A percentile compares a stretch with the other conserved stretches of the same genome.
These are phyloP conservation scores for Craterostigma plantagineum DNA, from an alignment of 257 asterid genomes.

Conservation along the genomic window DNA sequence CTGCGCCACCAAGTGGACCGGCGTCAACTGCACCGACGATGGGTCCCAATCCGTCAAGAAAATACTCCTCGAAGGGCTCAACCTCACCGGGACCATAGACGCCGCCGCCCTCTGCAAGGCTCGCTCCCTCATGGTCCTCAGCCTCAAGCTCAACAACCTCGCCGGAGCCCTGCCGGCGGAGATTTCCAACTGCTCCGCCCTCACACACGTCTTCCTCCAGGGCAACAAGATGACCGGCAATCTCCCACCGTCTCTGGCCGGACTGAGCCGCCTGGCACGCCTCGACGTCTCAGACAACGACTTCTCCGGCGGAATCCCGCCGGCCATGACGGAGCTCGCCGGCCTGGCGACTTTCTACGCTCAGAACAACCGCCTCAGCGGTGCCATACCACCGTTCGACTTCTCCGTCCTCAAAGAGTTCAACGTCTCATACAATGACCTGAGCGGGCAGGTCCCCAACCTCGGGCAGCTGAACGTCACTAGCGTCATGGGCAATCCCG, in stretches of 20 bases:
- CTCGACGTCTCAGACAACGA: conserved; percentile 27
- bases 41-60: conserved; percentile 18
- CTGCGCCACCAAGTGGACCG: conserved; percentile 35
- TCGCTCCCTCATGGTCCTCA: conserved; percentile 25
- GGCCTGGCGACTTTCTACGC: conserved; percentile 47
- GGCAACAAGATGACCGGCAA: conserved; percentile 32
- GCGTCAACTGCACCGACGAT: conserved; percentile 24
- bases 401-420: conserved; percentile 38
- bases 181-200: conserved; percentile 26
- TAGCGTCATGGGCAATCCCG: conserved; percentile 39
- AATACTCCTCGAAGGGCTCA: conserved; percentile 25
- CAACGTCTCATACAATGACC: conserved; percentile 48
- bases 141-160: conserved; percentile 33
- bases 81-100: conserved; percentile 37
- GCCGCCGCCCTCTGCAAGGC: conserved; percentile 28
- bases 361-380: conserved; percentile 32
- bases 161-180: conserved; percentile 30
- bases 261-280: conserved; percentile 31
- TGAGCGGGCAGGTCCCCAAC: conserved; percentile 40
- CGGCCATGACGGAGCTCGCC: conserved; percentile 29
- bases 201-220: conserved; percentile 38
- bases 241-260: conserved; percentile 29
- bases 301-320: conserved; percentile 46
- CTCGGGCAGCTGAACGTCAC: conserved; percentile 17
- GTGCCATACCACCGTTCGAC: conserved; percentile 28